These are phyloP conservation scores for Ceratocystiopsis brevicomis DNA, from an alignment of 2,329 filamentous ascomycete species.

Conservation along the genomic window DNA sequence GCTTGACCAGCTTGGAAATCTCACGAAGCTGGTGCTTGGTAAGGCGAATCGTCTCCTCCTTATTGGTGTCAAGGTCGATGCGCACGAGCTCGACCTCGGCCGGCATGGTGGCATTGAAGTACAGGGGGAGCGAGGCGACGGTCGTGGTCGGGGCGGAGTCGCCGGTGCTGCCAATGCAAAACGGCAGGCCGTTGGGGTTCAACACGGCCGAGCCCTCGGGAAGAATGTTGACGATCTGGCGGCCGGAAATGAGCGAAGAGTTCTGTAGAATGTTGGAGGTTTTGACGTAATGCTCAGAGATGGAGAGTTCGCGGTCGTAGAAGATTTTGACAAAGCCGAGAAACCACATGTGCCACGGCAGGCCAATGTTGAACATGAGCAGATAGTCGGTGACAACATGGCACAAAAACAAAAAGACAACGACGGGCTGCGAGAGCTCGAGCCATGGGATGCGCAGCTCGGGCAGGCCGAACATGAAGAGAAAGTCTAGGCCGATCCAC, in stretches of 20 bases:
- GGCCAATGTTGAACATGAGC: conserved; percentile 80
- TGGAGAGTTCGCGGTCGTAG: conserved; percentile 80
- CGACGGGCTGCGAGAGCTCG: conserved; percentile 64
- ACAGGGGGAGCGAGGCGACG: conserved; percentile 44
- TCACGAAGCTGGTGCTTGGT: conserved; percentile 53
- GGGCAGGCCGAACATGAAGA: conserved; percentile 75
- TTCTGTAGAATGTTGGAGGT: conserved; percentile 77
- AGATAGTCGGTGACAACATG: conserved; percentile 64
- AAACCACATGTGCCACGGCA: conserved; percentile 53
- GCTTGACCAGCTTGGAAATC: conserved; percentile 49
- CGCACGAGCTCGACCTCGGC: conserved; percentile 77
- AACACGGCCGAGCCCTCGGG: conserved; percentile 85
- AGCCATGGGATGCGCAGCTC: conserved; percentile 88
- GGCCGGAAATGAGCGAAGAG: conserved; percentile 80
- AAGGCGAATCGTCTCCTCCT: conserved; percentile 64
- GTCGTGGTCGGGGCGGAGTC: conserved; percentile 30
- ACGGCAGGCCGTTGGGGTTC: conserved; percentile 63
- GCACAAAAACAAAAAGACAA: conserved; percentile 48
- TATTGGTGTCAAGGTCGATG: conserved; percentile 57
- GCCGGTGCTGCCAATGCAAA: conserved; percentile 47
- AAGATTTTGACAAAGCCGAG: conserved; percentile 58
- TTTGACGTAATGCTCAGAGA: conserved; percentile 87
- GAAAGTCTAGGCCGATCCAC: conserved; percentile 74
- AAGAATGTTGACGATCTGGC: conserved; percentile 92
- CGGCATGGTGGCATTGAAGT: conserved; percentile 84